phyloP scores from a whole-genome alignment of 176 grass and related monocot species.

The Carex cristatella region DNA sequence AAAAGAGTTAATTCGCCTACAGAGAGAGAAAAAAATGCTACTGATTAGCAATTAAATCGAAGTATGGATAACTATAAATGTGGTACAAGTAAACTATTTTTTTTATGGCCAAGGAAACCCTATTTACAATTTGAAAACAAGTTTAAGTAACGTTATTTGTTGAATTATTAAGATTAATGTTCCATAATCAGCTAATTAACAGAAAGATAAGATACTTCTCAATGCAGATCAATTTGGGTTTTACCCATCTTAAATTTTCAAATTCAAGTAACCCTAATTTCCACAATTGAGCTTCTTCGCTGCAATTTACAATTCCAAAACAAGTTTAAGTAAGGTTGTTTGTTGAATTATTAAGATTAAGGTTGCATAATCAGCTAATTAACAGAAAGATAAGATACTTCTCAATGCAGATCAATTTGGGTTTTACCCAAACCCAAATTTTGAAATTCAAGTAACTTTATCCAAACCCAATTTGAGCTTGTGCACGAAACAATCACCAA shows the following conservation, averaged over 20 bases:
- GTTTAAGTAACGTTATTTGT: neutral
- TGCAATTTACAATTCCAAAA: neutral
- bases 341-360: neutral
- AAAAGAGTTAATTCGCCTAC: neutral
- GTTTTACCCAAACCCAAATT: neutral
- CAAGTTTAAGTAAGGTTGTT: neutral
- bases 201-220: neutral
- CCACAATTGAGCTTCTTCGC: neutral
- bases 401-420: neutral
- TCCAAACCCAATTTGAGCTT: neutral
- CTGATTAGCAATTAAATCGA: neutral
- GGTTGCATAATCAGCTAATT: neutral
- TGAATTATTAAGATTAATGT: neutral
- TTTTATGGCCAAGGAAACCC: neutral
- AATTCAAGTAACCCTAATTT: constrained; percentile 10
- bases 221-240: neutral
- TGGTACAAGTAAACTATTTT: neutral
- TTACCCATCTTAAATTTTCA: neutral
- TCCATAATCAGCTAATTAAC: neutral
- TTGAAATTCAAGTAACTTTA: constrained; percentile 5
- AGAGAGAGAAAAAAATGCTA: neutral
- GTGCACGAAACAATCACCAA: neutral
- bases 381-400: neutral
- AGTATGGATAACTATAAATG: neutral
- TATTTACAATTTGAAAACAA: neutral